These are phyloP conservation scores for Basidiobolus meristosporus DNA, from an alignment of 371 early-diverging fungal species.

Conservation along the genomic window DNA sequence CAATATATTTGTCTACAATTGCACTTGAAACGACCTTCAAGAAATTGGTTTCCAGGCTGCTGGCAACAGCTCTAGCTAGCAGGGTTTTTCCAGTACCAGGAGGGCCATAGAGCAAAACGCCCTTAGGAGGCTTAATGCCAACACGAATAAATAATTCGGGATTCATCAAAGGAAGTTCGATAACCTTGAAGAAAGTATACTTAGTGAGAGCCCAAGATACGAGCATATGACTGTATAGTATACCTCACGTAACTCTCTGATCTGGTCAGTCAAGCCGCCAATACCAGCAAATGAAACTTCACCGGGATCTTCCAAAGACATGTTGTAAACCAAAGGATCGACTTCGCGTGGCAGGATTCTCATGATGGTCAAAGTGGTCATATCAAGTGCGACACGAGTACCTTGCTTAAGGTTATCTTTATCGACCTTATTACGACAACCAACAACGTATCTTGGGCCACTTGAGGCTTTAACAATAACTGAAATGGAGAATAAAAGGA, in stretches of 20 bases:
- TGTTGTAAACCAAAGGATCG: constrained; percentile 98
- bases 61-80: constrained; percentile 95
- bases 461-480: constrained; percentile 97
- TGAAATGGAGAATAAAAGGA: constrained; percentile 8
- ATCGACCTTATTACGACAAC: constrained; percentile 86
- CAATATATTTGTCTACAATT: constrained; percentile 99
- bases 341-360: constrained; percentile 96
- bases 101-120: constrained; percentile 97
- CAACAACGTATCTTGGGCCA: constrained; percentile 99
- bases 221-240: neutral
- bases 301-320: constrained; percentile 97
- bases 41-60: constrained; percentile 92
- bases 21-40: constrained; percentile 93
- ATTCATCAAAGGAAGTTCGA: constrained; percentile 97
- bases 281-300: constrained; percentile 91
- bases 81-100: constrained; percentile 90
- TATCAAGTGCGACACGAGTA: constrained; percentile 95
- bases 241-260: constrained; percentile 95
- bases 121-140: constrained; percentile 94
- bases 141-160: constrained; percentile 98
- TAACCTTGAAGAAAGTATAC: constrained; percentile 33
- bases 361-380: constrained; percentile 99
- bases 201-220: neutral
- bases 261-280: constrained; percentile 95
- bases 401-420: constrained; percentile 89